Percentiles rank a stretch among this genome's conserved stretches.
Conservation (phyloP, 2,329 filamentous ascomycete genomes). For the Talaromyces funiculosus region DNA sequence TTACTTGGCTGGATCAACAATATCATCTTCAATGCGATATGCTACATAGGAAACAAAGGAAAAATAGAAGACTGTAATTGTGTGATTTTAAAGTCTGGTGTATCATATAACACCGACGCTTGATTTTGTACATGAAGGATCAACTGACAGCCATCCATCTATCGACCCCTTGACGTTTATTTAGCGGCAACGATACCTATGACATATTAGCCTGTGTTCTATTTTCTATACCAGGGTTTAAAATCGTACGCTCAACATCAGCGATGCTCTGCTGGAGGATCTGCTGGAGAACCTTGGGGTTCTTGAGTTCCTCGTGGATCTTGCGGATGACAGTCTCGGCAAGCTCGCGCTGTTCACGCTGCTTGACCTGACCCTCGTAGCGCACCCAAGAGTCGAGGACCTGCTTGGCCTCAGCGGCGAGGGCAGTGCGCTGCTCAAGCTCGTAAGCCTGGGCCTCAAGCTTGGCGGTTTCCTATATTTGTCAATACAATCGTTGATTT, state of each 20-base stretch:
- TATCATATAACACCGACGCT: slow-evolving; percentile 26
- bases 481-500: background rate
- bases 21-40: slow-evolving; percentile 11
- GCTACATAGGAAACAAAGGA: slow-evolving; percentile 15
- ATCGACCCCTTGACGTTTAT: slow-evolving; percentile 35
- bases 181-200: slow-evolving; percentile 36
- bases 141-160: slow-evolving; percentile 22
- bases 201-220: background rate
- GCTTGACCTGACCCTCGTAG: slow-evolving; percentile 98
- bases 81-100: slow-evolving; percentile 25
- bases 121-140: slow-evolving; percentile 38
- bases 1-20: background rate
- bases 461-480: slow-evolving; percentile 80
- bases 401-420: slow-evolving; percentile 86
- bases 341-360: slow-evolving; percentile 95
- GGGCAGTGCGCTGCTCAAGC: slow-evolving; percentile 90
- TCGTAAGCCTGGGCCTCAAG: slow-evolving; percentile 95
- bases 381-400: slow-evolving; percentile 98
- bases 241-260: slow-evolving; percentile 89
- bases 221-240: background rate
- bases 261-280: slow-evolving; percentile 94
- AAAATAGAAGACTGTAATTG: slow-evolving; percentile 18
- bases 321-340: slow-evolving; percentile 90
- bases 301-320: slow-evolving; percentile 98
- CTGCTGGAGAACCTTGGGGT: slow-evolving; percentile 93